These are phyloP conservation scores for Stagonosporopsis vannaccii DNA, from an alignment of 2,329 filamentous ascomycete species.

Conservation along the genomic window DNA sequence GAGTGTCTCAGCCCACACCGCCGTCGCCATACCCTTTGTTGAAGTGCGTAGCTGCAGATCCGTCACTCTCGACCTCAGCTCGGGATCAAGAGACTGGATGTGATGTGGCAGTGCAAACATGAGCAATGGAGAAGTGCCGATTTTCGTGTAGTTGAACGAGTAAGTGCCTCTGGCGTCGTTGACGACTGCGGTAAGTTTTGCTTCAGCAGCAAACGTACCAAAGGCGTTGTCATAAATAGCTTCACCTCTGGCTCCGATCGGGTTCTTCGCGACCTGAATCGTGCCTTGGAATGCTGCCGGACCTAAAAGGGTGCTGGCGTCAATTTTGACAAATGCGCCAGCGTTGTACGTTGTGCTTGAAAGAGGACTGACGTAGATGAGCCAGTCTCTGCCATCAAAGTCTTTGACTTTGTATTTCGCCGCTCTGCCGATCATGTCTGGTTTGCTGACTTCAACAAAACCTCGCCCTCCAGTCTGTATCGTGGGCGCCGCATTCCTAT, in stretches of 20 bases:
- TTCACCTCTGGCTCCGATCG: slow-evolving; percentile 65
- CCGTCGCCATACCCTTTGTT: slow-evolving; percentile 82
- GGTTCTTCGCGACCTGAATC: slow-evolving; percentile 84
- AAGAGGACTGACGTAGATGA: slow-evolving; percentile 73
- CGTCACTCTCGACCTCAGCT: slow-evolving; percentile 58
- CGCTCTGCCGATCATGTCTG: slow-evolving; percentile 66
- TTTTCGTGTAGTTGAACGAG: slow-evolving; percentile 74
- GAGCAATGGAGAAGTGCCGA: slow-evolving; percentile 71
- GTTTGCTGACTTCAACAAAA: slow-evolving; percentile 71
- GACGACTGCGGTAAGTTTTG: slow-evolving; percentile 69
- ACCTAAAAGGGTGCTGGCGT: slow-evolving; percentile 70
- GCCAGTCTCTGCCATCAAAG: slow-evolving; percentile 73
- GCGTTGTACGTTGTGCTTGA: slow-evolving; percentile 62
- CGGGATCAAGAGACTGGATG: slow-evolving; percentile 72
- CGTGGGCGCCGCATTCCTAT: slow-evolving; percentile 72
- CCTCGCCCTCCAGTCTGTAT: slow-evolving; percentile 75
- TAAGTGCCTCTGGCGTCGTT: slow-evolving; percentile 69
- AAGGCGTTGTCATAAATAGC: slow-evolving; percentile 75
- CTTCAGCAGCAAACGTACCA: slow-evolving; percentile 75
- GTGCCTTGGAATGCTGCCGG: slow-evolving; percentile 74
- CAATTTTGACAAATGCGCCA: slow-evolving; percentile 68
- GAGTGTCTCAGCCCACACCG: slow-evolving; percentile 65
- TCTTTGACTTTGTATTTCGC: slow-evolving; percentile 79
- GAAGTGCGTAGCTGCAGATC: slow-evolving; percentile 74
- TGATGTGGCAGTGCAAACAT: slow-evolving; percentile 94